Evolutionary conservation across 768 basidiomycete species (phyloP), one percentile per base, ranked within the genome.

Genomic region (Sutorius australiensis): DNA sequence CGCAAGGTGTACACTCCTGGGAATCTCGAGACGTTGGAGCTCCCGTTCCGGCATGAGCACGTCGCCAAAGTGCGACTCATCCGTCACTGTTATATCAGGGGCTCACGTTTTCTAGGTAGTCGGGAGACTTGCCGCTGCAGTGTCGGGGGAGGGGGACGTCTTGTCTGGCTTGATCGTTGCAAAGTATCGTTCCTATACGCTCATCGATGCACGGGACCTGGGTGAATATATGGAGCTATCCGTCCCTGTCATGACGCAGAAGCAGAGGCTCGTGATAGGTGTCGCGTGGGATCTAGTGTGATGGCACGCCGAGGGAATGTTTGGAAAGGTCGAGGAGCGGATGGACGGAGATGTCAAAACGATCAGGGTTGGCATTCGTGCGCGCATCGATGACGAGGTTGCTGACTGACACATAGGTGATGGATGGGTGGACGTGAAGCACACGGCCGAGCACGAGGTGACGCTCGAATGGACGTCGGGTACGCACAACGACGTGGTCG

Each of bases 271-370:
- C 46, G 78, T 79, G 13, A 77, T 98, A 7, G 83, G 85, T 32
- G 92, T 95, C 2, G 80, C 87, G 13, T 95, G 92, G 93, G 82
- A 88, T 13, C 79, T 98, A 48, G 86, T 98, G n/a, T 77, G 85
- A 57, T 98, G 95, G 95, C 94, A 98, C 70, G 69, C 98, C 48
- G 92, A 95, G 69, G 94, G 92, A 3, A 95, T 95, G 90, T 95
- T 86, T 67, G 92, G 92, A 11, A 79, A 74, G 39, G 78, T 93
- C 1, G 82, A 88, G 50, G 85, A 88, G 44, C 84, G 84, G 0
- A 47, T 77, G 17, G 87, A 89, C 66, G 78, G 78, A 40, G 80
- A 84, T 33, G 81, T 78, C 31, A 77, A 76, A 11, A 84, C 81
- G 12, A 81, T 87, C 77, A 74, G 88, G 67, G 90, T 91, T 58